Evolutionary conservation across 371 early-diverging fungal genomes (phyloP), one percentile per base, ranked within the genome.

Genomic region (Phascolomyces articulosus): DNA sequence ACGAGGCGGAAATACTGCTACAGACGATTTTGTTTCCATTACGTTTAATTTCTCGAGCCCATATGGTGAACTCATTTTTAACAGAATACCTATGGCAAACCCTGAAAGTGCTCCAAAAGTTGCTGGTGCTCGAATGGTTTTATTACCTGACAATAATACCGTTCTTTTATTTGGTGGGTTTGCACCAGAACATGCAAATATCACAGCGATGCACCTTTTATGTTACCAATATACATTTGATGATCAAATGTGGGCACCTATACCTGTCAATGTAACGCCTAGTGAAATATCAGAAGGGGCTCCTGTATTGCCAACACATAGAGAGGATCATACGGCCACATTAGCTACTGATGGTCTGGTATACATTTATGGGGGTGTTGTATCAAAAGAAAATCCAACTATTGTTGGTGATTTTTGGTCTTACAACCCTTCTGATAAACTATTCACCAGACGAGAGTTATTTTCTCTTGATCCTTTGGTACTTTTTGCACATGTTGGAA

Each of bases 351-450:
- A 65, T 55, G 65, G 65, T 16, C 29, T 44, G 40, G 65, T 60
- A n/a, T 65, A 65, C 20, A 65, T 65, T 23, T 41, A 26, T 40
- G 65, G 65, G 40, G 65, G 65, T 16, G 9, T 47, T n/a, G 11
- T 7, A 8, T 47, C 47, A 47, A 20, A 11, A 4, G 6, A n/a
- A 47, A 18, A 47, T 47, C 8, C 47, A 18, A n/a, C 47, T 24
- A 26, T 51, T 16, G 24, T 29, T 31, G 20, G 31, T 24, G 65
- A 65, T 27, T 58, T 65, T 40, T 65, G 65, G 65, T 49, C 65
- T 41, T 65, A 65, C 34, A 60, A 65, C 55, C 60, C 59, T 16
- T 27, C 29, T 10, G 54, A 53, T 24, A 40, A 55, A 28, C 29
- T 47, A 53, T 65, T 65, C 18, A 47, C 11, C 7, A 58, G 49